A percentile compares a stretch with the other conserved stretches of the same genome.
Conservation (phyloP, 176 grass and related monocot species). For the Guadua angustifolia region DNA sequence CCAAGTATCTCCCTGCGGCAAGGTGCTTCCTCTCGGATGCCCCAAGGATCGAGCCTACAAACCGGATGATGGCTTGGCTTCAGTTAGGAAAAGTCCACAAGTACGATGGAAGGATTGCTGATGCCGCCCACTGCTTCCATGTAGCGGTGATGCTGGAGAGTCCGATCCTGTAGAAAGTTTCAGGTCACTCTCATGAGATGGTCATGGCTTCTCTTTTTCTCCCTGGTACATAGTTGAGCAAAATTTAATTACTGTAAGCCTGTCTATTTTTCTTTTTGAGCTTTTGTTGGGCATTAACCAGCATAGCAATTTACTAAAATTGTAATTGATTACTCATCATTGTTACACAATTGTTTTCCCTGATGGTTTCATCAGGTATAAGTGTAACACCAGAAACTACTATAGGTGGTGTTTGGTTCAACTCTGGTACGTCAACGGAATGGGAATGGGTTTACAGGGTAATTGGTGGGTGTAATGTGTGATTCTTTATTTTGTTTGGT, state of each 20-base stretch:
- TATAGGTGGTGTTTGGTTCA: too few species aligned
- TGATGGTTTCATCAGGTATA: neutral
- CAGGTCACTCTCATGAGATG: conserved; percentile 56
- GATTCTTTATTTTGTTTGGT: too few species aligned
- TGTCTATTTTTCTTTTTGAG: neutral
- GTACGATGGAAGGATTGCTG: conserved; percentile 59
- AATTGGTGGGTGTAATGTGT: too few species aligned
- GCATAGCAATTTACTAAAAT: neutral
- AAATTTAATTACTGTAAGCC: neutral
- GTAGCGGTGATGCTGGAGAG: conserved; percentile 84
- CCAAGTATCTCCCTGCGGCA: conserved; percentile 72
- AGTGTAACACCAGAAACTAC: neutral
- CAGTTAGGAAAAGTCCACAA: conserved; percentile 77
- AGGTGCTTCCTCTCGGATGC: conserved; percentile 86
- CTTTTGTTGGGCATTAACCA: neutral
- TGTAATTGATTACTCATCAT: neutral
- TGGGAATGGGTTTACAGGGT: too few species aligned
- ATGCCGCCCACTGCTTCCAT: conserved; percentile 93
- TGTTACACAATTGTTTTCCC: neutral
- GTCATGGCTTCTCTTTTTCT: neutral
- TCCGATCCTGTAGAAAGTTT: conserved; percentile 89
- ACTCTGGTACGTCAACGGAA: too few species aligned
- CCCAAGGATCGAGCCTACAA: conserved; percentile 75
- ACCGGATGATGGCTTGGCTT: conserved; percentile 78
- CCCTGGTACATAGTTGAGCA: conserved; percentile 5